phyloP scores from a whole-genome alignment of 179 eudicot genomes.

The Beta corolliflora region DNA sequence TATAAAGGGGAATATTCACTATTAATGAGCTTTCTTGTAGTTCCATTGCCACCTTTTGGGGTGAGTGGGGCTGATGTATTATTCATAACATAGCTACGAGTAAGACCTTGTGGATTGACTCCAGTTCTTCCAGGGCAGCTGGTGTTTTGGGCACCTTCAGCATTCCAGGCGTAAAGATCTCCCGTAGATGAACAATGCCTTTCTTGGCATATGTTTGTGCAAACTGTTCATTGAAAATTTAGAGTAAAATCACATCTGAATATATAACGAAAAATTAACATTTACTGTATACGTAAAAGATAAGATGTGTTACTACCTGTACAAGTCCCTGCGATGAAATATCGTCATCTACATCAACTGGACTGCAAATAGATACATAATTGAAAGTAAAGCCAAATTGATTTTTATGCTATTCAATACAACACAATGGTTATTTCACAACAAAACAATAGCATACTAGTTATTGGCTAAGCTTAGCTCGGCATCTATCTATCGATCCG shows the following conservation, averaged over 20 bases:
- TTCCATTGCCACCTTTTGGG: too few relatives aligned
- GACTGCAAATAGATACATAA: slow-evolving; percentile 53
- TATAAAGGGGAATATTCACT: too few relatives aligned
- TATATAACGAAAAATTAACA: neutral
- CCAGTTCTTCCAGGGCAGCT: slow-evolving; percentile 78
- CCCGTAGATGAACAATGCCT: slow-evolving; percentile 70
- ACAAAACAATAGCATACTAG: neutral
- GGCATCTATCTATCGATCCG: too few relatives aligned
- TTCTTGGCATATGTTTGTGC: slow-evolving; percentile 77
- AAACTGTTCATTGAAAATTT: slow-evolving; percentile 49
- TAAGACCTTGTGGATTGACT: slow-evolving; percentile 90
- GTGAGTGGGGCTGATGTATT: too few relatives aligned
- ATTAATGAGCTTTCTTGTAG: too few relatives aligned
- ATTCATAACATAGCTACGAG: neutral
- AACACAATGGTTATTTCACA: neutral
- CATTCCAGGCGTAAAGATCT: slow-evolving; percentile 90
- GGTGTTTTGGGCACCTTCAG: slow-evolving; percentile 78
- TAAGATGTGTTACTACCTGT: slow-evolving; percentile 52
- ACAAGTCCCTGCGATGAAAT: slow-evolving; percentile 89
- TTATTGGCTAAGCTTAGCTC: too few relatives aligned
- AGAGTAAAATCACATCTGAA: slow-evolving; percentile 5
- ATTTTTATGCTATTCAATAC: neutral
- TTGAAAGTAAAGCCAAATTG: neutral
- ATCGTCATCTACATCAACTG: slow-evolving; percentile 87
- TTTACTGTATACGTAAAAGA: neutral